phyloP scores from a whole-genome alignment of 2,329 filamentous ascomycete species.

The Alternaria metachromatica region DNA sequence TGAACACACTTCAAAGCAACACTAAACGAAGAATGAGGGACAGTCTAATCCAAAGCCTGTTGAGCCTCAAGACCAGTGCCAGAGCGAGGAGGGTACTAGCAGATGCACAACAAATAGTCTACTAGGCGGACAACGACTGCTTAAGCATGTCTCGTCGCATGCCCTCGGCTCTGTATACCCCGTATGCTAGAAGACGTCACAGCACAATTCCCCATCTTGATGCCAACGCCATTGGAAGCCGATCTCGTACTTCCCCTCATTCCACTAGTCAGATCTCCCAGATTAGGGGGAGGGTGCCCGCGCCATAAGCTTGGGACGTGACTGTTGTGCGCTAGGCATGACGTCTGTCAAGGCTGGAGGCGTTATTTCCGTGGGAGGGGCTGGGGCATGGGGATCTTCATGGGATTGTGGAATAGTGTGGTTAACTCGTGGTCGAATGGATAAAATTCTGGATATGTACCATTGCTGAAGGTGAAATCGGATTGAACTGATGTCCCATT shows the following conservation, averaged over 20 bases:
- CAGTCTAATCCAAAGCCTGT: background rate
- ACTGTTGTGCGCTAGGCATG: conserved; percentile 16
- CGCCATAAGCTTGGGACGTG: conserved; percentile 12
- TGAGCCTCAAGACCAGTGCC: background rate
- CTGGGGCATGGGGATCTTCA: background rate
- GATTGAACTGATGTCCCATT: background rate
- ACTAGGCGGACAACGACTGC: background rate
- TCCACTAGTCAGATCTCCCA: conserved; percentile 3
- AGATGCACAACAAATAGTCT: background rate
- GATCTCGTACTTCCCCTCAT: conserved; percentile 13
- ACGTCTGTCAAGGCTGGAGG: conserved; percentile 15
- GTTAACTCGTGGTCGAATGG: rapidly evolving
- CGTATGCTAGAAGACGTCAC: conserved; percentile 18
- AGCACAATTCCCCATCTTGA: background rate
- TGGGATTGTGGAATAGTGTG: too few species aligned
- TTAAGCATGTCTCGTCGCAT: conserved; percentile 8
- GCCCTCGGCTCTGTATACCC: conserved; percentile 1
- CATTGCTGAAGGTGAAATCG: background rate
- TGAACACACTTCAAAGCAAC: background rate
- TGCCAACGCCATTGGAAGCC: conserved; percentile 11
- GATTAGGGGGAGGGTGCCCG: conserved; percentile 8
- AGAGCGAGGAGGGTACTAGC: background rate
- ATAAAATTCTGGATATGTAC: background rate
- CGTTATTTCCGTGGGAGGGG: conserved; percentile 5
- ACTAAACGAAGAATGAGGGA: background rate